phyloP scores from a whole-genome alignment of 2,329 filamentous ascomycete species.

The Neonectria sp. region DNA sequence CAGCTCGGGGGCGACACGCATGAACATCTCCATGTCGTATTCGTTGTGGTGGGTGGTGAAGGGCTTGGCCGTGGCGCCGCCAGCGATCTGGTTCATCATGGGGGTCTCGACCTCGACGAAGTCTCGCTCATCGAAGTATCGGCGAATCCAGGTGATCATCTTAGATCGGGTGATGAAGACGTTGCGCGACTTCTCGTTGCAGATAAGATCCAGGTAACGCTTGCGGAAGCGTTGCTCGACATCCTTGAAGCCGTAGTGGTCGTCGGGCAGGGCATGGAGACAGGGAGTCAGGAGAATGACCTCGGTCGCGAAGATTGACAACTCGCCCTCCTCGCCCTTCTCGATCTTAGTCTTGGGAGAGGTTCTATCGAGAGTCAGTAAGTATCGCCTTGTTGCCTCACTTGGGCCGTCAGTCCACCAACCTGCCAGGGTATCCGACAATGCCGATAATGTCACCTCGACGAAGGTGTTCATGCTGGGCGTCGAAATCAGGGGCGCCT shows the following conservation, averaged over 20 bases:
- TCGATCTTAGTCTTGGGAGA: constrained; percentile 91
- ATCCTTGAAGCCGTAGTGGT: constrained; percentile 96
- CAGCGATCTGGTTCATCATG: constrained; percentile 97
- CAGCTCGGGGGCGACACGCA: constrained; percentile 95
- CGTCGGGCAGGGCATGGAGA: constrained; percentile 81
- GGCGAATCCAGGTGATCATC: constrained; percentile 90
- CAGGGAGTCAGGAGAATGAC: constrained; percentile 91
- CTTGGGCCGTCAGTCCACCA: constrained; percentile 21
- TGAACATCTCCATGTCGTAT: constrained; percentile 92
- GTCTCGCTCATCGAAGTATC: constrained; percentile 88
- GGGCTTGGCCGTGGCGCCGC: constrained; percentile 93
- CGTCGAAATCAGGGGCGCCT: constrained; percentile 78
- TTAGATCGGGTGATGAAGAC: constrained; percentile 89
- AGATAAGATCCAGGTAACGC: constrained; percentile 95
- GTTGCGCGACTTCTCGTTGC: constrained; percentile 90
- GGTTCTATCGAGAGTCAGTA: constrained; percentile 67
- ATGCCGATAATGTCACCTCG: constrained; percentile 91
- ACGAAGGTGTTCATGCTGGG: constrained; percentile 90
- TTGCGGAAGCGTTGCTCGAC: constrained; percentile 94
- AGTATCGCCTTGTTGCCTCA: background rate
- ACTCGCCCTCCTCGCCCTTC: constrained; percentile 81
- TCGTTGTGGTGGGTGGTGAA: constrained; percentile 98
- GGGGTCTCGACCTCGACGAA: constrained; percentile 97
- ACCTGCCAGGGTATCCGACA: constrained; percentile 49
- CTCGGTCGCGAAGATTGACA: constrained; percentile 93